Conservation (phyloP, 441 rosid species). For the Gossypium laxum region DNA sequence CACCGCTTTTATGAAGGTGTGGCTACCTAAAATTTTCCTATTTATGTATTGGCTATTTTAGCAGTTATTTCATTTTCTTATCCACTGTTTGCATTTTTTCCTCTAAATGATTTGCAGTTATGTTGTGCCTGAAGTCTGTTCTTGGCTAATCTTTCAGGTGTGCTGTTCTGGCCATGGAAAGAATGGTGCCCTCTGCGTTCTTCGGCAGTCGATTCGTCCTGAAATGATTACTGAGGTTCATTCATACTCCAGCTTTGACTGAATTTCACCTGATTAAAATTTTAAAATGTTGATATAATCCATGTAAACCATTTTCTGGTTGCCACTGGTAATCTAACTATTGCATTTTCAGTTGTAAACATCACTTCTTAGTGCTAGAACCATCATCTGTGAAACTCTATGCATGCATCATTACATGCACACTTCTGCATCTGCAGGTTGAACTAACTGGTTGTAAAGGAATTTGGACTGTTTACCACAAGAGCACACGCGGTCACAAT, state of each 20-base stretch:
- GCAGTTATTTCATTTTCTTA: background rate
- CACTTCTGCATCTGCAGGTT: conserved; percentile 44
- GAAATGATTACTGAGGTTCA: conserved; percentile 94
- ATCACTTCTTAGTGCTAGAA: background rate
- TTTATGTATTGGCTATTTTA: background rate
- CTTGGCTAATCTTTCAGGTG: conserved; percentile 41
- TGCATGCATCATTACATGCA: background rate
- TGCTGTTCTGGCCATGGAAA: conserved; percentile 99
- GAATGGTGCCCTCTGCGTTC: conserved; percentile 80
- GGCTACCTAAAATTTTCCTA: background rate
- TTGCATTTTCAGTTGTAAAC: background rate
- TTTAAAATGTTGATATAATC: background rate
- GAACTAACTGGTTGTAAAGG: conserved; percentile 94
- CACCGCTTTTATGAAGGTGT: background rate
- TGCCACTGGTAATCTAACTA: background rate
- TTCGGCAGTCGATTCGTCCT: conserved; percentile 93
- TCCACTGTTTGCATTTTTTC: conserved; percentile 5
- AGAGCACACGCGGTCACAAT: conserved; percentile 67
- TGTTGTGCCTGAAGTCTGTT: conserved; percentile 7
- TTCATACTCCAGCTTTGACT: conserved; percentile 15
- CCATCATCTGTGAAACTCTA: background rate
- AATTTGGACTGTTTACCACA: conserved; percentile 97
- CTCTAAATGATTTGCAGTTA: background rate
- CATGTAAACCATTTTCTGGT: background rate
- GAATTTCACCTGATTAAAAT: background rate